Conservation (phyloP, 352 stramenopile species). For the Globisporangium canariense region DNA sequence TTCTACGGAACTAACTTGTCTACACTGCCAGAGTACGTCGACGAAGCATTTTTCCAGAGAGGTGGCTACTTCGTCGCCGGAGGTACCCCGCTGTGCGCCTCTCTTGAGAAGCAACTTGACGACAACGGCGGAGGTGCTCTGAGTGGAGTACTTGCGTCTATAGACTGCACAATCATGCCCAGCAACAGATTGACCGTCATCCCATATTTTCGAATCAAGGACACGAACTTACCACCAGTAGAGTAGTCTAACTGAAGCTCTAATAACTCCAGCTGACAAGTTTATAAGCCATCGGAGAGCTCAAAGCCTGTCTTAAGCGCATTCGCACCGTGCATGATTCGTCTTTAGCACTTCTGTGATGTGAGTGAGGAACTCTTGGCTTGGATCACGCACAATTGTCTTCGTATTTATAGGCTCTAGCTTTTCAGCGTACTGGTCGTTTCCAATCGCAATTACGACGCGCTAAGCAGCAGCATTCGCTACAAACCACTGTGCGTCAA, state of each 20-base stretch:
- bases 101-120: not conserved
- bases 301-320: too few relatives aligned
- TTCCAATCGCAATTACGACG: not conserved
- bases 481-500: not conserved
- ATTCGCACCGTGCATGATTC: too few relatives aligned
- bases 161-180: not conserved
- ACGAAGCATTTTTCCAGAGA: constrained; percentile 14
- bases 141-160: not conserved
- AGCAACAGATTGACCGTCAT: constrained; percentile 3
- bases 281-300: not conserved
- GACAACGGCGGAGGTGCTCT: not conserved
- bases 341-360: too few relatives aligned
- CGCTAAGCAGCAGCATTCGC: too few relatives aligned
- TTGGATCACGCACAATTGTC: not conserved
- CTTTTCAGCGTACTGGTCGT: not conserved
- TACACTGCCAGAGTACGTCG: constrained; percentile 10
- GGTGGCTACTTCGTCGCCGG: not conserved
- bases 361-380: too few relatives aligned
- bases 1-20: constrained; percentile 8
- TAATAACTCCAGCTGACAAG: not conserved
- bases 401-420: not conserved
- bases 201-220: constrained; percentile 9
- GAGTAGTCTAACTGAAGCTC: not conserved
- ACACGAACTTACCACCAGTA: constrained; percentile 2
- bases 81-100: constrained; percentile 1